Conservation (phyloP, 768 basidiomycete species). For the Macrolepiota dolichaula region DNA sequence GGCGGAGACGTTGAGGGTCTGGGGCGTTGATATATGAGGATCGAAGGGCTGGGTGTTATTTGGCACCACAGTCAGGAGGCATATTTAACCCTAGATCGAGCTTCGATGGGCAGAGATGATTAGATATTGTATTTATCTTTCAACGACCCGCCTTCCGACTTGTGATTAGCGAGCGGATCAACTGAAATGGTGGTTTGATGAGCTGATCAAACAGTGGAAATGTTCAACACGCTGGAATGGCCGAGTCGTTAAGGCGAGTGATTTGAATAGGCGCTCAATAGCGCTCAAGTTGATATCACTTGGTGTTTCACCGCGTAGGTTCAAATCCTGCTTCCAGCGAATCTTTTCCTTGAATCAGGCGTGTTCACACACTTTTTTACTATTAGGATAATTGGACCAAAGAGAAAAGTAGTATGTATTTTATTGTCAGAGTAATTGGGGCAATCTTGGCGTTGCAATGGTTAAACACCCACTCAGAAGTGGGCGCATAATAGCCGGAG, state of each 20-base stretch:
- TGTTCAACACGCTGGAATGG: constrained; percentile 51
- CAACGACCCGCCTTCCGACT: not conserved
- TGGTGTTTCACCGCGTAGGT: constrained; percentile 88
- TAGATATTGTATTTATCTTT: too few relatives aligned
- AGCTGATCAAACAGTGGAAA: not conserved
- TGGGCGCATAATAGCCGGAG: not conserved
- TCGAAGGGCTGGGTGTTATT: not conserved
- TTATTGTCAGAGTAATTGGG: not conserved
- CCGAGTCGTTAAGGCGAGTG: constrained; percentile 93
- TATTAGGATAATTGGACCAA: not conserved
- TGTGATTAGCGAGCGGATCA: not conserved
- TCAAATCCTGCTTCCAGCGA: constrained; percentile 90
- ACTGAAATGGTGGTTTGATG: not conserved
- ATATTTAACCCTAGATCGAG: not conserved
- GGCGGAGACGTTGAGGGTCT: not conserved
- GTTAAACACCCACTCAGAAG: not conserved
- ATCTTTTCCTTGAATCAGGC: constrained; percentile 31
- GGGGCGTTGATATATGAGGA: not conserved
- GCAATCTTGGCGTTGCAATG: not conserved
- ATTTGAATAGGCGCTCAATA: constrained; percentile 55
- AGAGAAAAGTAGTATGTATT: not conserved
- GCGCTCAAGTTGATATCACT: constrained; percentile 49
- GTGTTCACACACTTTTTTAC: not conserved
- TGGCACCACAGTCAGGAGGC: not conserved
- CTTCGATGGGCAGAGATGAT: too few relatives aligned